Base-by-base conservation (phyloP, 306 rosid genomes). In the Arachis stenosperma region DNA sequence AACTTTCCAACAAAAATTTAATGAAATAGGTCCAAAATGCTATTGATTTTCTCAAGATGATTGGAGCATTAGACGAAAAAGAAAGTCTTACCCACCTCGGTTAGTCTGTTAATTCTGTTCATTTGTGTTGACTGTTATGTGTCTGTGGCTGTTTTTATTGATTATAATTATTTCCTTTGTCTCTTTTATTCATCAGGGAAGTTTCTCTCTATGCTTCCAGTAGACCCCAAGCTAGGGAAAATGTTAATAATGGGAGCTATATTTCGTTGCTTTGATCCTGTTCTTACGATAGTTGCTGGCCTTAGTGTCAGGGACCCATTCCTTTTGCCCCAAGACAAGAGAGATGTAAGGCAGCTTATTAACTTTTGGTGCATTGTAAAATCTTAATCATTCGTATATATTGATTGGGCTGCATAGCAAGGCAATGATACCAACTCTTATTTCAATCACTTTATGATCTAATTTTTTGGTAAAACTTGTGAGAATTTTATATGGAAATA, bases 261-360 rank as follows among this genome's bases (percentile, higher is more conserved):
- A 75, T 91, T 91, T 78, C 89, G 86, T 57, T 94, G 98, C 89
- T 94, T 94, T 85, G 98, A 94, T 87, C 97, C 98, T 76, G 84
- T 94, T 87, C 98, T 94, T 72, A 94, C 98, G 55, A 70, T 88
- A 74, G 98, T 87, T 71, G 86, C 98, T 12, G 97, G 97, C 44
- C 90, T 94, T 56, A 94, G 98, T 80, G 98, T 94, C 71, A 87
- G 97, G 80, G 98, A 94, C 86, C 98, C 98, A 42, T 94, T 94
- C 72, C 89, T 94, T 80, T 82, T 94, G 90, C 97, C 98, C 59
- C 98, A 94, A 86, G 96, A 94, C 79, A 91, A 94, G 84, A 91
- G 82, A 79, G 95, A 94, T 72, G 98, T 91, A 84, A 89, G 98
- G 80, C 17, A 15, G 10, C 44, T 65, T 47, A 61, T 82, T 63